Evolutionary conservation across 2,329 filamentous ascomycete genomes (phyloP).

Genomic region (Magnaporthiopsis incrustans): DNA sequence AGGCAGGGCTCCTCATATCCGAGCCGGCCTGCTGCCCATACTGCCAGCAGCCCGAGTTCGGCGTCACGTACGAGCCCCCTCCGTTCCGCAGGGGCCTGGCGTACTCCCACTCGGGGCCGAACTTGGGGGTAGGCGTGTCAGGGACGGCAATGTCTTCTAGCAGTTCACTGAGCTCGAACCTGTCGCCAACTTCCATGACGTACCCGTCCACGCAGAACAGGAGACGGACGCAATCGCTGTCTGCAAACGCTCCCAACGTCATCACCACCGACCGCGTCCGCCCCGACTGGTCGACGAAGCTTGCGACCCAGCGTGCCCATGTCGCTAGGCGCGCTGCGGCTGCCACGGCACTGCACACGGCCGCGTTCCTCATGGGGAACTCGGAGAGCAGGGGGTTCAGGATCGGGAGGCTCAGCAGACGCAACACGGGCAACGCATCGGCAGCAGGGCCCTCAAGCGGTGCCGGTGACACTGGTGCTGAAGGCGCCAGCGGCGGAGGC

Average conservation of each 20-base stretch:
- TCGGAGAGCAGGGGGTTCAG: constrained; percentile 43
- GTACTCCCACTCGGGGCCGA: constrained; percentile 48
- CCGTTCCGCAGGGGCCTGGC: constrained; percentile 77
- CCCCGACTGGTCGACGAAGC: constrained; percentile 89
- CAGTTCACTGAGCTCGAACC: constrained; percentile 62
- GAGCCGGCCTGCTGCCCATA: constrained; percentile 91
- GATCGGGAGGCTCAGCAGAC: constrained; percentile 50
- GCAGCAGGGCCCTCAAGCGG: constrained; percentile 19
- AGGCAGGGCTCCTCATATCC: constrained; percentile 66
- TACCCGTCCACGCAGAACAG: constrained; percentile 24
- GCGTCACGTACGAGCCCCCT: constrained; percentile 87
- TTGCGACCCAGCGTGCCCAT: constrained; percentile 76
- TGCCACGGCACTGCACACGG: constrained; percentile 88
- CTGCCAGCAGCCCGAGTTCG: constrained; percentile 90
- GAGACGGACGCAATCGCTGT: constrained; percentile 53
- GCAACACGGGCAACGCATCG: constrained; percentile 36
- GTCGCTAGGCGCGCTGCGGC: constrained; percentile 81
- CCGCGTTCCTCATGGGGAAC: constrained; percentile 80
- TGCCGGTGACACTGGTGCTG: constrained; percentile 21
- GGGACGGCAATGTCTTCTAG: constrained; percentile 78
- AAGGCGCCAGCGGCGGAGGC: constrained; percentile 18
- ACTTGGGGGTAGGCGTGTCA: constrained; percentile 25
- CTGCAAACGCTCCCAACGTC: constrained; percentile 75
- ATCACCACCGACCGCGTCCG: constrained; percentile 89
- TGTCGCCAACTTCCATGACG: constrained; percentile 28